Evolutionary conservation across 441 rosid species (phyloP).

Genomic region (California macrophylla): DNA sequence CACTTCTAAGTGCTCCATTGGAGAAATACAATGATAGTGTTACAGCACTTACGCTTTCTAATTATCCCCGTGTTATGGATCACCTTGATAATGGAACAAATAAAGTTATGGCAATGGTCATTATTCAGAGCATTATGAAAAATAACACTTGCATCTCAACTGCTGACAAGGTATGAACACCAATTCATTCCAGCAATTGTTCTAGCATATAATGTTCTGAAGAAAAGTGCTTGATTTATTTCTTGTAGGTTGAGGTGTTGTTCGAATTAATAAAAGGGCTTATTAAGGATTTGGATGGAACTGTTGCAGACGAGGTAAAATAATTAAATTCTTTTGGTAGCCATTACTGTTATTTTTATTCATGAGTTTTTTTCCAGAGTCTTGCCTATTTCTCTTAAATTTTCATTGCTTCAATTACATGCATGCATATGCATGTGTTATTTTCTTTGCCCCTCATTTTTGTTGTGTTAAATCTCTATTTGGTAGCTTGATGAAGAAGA

Average conservation of each 20-base stretch:
- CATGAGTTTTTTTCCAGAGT: slow-evolving; percentile 4
- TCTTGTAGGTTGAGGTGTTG: slow-evolving; percentile 55
- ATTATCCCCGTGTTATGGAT: slow-evolving; percentile 61
- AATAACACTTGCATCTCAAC: slow-evolving; percentile 46
- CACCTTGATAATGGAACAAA: slow-evolving; percentile 56
- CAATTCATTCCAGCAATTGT: slow-evolving; percentile 11
- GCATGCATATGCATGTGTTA: neutral
- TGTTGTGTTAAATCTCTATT: slow-evolving; percentile 12
- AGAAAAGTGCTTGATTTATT: slow-evolving; percentile 14
- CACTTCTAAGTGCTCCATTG: slow-evolving; percentile 60
- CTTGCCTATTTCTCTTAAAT: slow-evolving; percentile 11
- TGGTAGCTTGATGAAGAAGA: slow-evolving; percentile 65
- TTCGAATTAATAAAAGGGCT: slow-evolving; percentile 60
- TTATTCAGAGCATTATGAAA: slow-evolving; percentile 62
- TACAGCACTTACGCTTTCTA: slow-evolving; percentile 49
- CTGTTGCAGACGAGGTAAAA: slow-evolving; percentile 41
- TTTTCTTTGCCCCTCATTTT: slow-evolving; percentile 10
- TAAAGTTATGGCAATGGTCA: slow-evolving; percentile 64
- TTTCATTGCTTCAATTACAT: slow-evolving; percentile 1
- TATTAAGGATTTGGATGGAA: slow-evolving; percentile 49
- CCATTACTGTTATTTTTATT: neutral
- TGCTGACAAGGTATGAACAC: slow-evolving; percentile 40
- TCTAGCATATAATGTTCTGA: slow-evolving; percentile 4
- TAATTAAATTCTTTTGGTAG: slow-evolving; percentile 10
- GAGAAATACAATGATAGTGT: slow-evolving; percentile 56